Evolutionary conservation across 129 eudicot genomes (phyloP).

Genomic region (Pittosporum tobira): DNA sequence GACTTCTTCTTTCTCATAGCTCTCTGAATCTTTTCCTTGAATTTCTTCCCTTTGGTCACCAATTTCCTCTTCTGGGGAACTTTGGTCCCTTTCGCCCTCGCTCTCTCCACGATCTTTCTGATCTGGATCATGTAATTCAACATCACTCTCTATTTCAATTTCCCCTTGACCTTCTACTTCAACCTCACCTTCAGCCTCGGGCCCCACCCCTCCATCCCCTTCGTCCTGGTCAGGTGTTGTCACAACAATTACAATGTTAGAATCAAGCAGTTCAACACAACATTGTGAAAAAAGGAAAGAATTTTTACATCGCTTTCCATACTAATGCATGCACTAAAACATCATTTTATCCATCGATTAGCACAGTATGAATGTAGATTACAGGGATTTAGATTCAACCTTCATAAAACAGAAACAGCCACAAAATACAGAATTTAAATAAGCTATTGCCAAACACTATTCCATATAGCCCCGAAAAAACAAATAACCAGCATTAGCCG

Average conservation of each 20-base stretch:
- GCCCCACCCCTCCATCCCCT: slow-evolving; percentile 56
- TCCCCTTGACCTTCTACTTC: slow-evolving; percentile 91
- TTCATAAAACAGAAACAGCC: not conserved
- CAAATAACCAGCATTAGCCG: no score
- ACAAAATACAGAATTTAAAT: not conserved
- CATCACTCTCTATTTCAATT: slow-evolving; percentile 79
- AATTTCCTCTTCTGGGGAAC: slow-evolving; percentile 73
- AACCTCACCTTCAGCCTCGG: slow-evolving; percentile 54
- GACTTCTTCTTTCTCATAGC: slow-evolving; percentile 67
- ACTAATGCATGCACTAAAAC: not conserved
- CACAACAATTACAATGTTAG: slow-evolving; percentile 8
- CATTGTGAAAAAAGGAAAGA: not conserved
- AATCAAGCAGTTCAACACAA: slow-evolving; percentile 1
- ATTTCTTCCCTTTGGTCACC: slow-evolving; percentile 78
- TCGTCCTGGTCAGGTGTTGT: slow-evolving; percentile 53
- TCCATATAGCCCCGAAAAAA: no score
- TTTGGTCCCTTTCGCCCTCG: slow-evolving; percentile 85
- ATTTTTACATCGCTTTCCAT: not conserved
- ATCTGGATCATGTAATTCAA: slow-evolving; percentile 62
- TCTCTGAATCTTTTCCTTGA: slow-evolving; percentile 68
- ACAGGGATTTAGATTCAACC: not conserved
- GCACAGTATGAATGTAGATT: not conserved
- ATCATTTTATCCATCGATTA: not conserved
- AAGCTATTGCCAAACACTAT: not conserved
- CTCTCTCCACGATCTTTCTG: slow-evolving; percentile 70